Base-by-base conservation (phyloP, 441 rosid genomes). In the Isatis lusitanica region DNA sequence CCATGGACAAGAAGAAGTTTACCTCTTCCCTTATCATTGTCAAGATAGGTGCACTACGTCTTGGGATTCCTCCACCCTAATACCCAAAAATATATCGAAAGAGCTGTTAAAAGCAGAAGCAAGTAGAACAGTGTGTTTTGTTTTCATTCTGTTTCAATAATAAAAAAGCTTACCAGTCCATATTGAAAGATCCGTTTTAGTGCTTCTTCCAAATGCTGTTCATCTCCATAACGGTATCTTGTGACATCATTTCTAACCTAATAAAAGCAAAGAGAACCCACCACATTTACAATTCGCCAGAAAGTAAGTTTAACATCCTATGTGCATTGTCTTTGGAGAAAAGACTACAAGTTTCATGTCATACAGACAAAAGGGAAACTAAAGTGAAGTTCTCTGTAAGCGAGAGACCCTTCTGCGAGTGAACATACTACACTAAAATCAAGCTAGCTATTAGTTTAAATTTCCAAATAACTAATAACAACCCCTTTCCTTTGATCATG, bases 161-260 rank as follows among this genome's bases (percentile, higher is more conserved):
- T n/a, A 30, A 50, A 18, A 69, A 28, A 61, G 62, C 80, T 79
- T 84, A 94, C 98, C 96, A 70, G 83, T 72, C 96, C 96, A 80
- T 87, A 92, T 80, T 92, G 98, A 81, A 94, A 94, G 72, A 90
- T 92, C 44, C 96, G 86, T 75, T 89, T 88, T 61, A 92, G 75
- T 26, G 99, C 98, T 79, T 94, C 98, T 12, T 92, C 98, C 87
- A 92, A 80, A 77, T 90, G 97, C 70, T 94, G 99, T 80, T 94
- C 98, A 62, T 94, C 99, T 72, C 99, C 97, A 64, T 94, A 94
- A 17, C 97, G 91, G 57, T 75, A 94, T 86, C 99, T 84, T 36
- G 77, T 92, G 62, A 92, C 99, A 86, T 94, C 97, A 83, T 48
- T 88, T 74, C 88, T 88, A 63, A 94, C 99, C 97, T 92, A 52